These are phyloP conservation scores for Naumovozyma baii DNA, from an alignment of 805 yeast genomes.

Conservation along the genomic window DNA sequence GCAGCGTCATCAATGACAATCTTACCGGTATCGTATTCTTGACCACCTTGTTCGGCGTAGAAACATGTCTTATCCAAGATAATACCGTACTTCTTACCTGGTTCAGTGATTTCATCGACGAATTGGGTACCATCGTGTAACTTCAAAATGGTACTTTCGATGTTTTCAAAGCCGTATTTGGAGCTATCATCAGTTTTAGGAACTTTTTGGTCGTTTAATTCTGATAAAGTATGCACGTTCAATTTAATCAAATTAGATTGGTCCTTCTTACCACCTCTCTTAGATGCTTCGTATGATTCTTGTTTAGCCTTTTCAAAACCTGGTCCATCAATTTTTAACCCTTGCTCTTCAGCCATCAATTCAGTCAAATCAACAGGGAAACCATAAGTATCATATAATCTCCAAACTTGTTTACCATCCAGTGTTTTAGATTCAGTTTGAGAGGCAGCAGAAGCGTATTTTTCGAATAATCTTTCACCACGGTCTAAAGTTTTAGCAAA, in stretches of 20 bases:
- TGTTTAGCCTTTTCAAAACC: slow-evolving; percentile 87
- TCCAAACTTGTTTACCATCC: slow-evolving; percentile 94
- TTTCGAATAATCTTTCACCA: slow-evolving; percentile 94
- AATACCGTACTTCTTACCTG: slow-evolving; percentile 59
- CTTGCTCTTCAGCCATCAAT: slow-evolving; percentile 97
- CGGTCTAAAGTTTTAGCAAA: slow-evolving; percentile 93
- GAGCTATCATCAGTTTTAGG: slow-evolving; percentile 75
- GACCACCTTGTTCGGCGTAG: slow-evolving; percentile 99
- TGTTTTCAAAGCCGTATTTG: slow-evolving; percentile 67
- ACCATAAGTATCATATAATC: slow-evolving; percentile 96
- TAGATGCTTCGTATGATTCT: slow-evolving; percentile 89
- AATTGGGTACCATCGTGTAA: slow-evolving; percentile 61
- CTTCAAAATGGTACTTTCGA: slow-evolving; percentile 60
- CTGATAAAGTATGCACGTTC: slow-evolving; percentile 83
- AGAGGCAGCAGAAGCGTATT: slow-evolving; percentile 77
- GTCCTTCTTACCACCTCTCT: slow-evolving; percentile 63
- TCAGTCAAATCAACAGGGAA: slow-evolving; percentile 98
- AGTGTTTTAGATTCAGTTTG: slow-evolving; percentile 65
- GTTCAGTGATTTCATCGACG: slow-evolving; percentile 39
- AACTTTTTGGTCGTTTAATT: slow-evolving; percentile 47
- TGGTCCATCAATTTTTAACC: slow-evolving; percentile 80
- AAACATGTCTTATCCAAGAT: slow-evolving; percentile 84
- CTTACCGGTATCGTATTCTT: slow-evolving; percentile 91
- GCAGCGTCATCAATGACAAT: slow-evolving; percentile 78
- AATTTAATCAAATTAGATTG: slow-evolving; percentile 61